A percentile compares a stretch with the other conserved stretches of the same genome.
These are phyloP conservation scores for Candida sonorensis DNA, from an alignment of 805 yeast genomes.

Conservation along the genomic window DNA sequence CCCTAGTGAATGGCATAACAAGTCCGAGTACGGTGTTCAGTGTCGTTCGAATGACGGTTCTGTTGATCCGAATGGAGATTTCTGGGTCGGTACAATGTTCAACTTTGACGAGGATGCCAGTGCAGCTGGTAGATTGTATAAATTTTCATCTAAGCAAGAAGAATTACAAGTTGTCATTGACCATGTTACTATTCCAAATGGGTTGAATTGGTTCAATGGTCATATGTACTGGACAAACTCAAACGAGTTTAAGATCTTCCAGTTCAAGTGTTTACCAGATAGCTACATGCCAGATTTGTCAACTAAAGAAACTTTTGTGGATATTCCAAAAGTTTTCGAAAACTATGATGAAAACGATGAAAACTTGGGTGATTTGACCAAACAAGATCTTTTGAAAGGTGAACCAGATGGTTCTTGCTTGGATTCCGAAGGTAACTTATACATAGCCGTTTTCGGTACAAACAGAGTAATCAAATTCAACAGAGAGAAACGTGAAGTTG, in stretches of 20 bases:
- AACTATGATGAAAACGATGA: slow-evolving; percentile 12
- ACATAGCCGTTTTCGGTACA: slow-evolving; percentile 63
- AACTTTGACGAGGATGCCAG: slow-evolving; percentile 19
- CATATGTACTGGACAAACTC: slow-evolving; percentile 51
- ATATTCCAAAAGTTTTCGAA: slow-evolving; percentile 17
- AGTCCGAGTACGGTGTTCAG: slow-evolving; percentile 19
- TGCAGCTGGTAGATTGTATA: slow-evolving; percentile 52
- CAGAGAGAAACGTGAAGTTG: slow-evolving; percentile 40
- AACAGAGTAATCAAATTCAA: slow-evolving; percentile 45
- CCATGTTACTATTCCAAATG: slow-evolving; percentile 58
- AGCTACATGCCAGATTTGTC: slow-evolving; percentile 25
- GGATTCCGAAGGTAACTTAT: slow-evolving; percentile 48
- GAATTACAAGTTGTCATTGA: slow-evolving; percentile 29
- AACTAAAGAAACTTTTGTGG: slow-evolving; percentile 34
- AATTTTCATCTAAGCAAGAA: slow-evolving; percentile 26
- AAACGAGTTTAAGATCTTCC: slow-evolving; percentile 37
- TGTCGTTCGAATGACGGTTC: slow-evolving; percentile 79
- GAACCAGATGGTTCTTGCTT: slow-evolving; percentile 82
- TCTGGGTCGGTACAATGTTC: slow-evolving; percentile 79
- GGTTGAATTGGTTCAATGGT: slow-evolving; percentile 50
- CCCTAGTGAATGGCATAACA: slow-evolving; percentile 32
- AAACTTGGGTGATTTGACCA: background rate
- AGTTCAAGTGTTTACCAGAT: slow-evolving; percentile 33
- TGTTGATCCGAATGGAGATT: slow-evolving; percentile 67
- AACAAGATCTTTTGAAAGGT: slow-evolving; percentile 32